These are phyloP conservation scores for Epichloe amarillans DNA, from an alignment of 2,329 filamentous ascomycete genomes.

Conservation along the genomic window DNA sequence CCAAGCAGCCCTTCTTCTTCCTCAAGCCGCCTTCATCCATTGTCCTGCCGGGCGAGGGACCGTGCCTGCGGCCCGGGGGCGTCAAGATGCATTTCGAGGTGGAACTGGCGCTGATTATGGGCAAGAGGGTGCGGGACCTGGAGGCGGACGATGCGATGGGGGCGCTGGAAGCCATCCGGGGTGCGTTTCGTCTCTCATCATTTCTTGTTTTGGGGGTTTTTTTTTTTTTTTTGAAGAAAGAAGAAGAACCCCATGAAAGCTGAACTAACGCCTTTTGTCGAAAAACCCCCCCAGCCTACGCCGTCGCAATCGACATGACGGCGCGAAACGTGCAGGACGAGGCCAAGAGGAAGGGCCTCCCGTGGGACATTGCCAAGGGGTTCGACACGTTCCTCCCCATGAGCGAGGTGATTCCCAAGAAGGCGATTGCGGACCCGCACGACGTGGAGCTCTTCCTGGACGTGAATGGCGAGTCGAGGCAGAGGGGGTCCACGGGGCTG, in stretches of 20 bases:
- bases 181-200: slow-evolving; percentile 28
- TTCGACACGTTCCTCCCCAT: slow-evolving; percentile 96
- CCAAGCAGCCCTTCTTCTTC: slow-evolving; percentile 98
- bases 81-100: slow-evolving; percentile 91
- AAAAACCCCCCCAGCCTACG: slow-evolving; percentile 47
- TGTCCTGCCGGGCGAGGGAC: slow-evolving; percentile 62
- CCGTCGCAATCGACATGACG: slow-evolving; percentile 93
- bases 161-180: slow-evolving; percentile 71
- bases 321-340: slow-evolving; percentile 91
- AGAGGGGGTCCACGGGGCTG: slow-evolving; percentile 79
- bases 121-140: slow-evolving; percentile 65
- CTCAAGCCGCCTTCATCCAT: slow-evolving; percentile 86
- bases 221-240: no score
- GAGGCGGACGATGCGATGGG: slow-evolving; percentile 57
- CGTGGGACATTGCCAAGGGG: slow-evolving; percentile 93
- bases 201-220: no score
- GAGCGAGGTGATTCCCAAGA: slow-evolving; percentile 67
- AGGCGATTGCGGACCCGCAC: slow-evolving; percentile 72
- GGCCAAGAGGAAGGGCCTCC: slow-evolving; percentile 87
- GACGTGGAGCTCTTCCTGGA: slow-evolving; percentile 74
- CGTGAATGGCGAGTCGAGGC: slow-evolving; percentile 66
- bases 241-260: no score
- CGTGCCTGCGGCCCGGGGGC: slow-evolving; percentile 66
- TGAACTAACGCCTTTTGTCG: no score
- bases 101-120: slow-evolving; percentile 81